Evolutionary conservation across 2,329 filamentous ascomycete genomes (phyloP).

Genomic region (Periconia sp.): DNA sequence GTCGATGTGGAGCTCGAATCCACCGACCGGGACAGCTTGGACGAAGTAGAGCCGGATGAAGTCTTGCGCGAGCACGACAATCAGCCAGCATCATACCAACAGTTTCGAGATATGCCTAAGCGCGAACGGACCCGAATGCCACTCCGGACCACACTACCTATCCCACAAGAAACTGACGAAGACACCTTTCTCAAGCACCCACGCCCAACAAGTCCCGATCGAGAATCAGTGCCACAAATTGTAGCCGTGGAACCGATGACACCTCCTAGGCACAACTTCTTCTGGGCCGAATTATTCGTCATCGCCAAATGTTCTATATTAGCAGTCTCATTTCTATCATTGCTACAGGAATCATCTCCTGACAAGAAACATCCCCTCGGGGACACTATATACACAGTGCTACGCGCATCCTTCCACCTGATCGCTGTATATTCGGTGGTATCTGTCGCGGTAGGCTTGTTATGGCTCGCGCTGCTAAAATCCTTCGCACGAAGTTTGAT

Average conservation of each 20-base stretch:
- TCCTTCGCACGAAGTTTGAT: constrained; percentile 88
- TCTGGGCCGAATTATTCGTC: constrained; percentile 88
- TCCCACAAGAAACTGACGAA: constrained; percentile 56
- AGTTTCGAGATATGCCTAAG: constrained; percentile 53
- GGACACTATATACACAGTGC: constrained; percentile 90
- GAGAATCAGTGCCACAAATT: constrained; percentile 58
- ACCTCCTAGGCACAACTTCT: constrained; percentile 70
- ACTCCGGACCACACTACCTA: constrained; percentile 40
- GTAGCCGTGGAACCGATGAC: constrained; percentile 52
- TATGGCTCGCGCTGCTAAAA: constrained; percentile 86
- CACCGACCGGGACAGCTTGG: constrained; percentile 52
- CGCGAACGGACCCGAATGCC: constrained; percentile 45
- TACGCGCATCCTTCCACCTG: constrained; percentile 85
- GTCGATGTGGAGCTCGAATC: constrained; percentile 85
- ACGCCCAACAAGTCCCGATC: constrained; percentile 50
- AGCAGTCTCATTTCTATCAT: constrained; percentile 85
- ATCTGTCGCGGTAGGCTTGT: constrained; percentile 80
- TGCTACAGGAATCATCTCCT: constrained; percentile 80
- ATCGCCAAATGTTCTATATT: constrained; percentile 83
- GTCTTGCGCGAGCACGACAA: constrained; percentile 45
- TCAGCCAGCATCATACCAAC: constrained; percentile 58
- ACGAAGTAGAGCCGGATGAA: constrained; percentile 41
- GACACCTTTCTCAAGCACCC: constrained; percentile 50
- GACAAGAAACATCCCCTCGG: constrained; percentile 71
- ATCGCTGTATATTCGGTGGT: constrained; percentile 89